Conservation (phyloP, 2,329 filamentous ascomycete genomes). For the Cordyceps tenuipes region DNA sequence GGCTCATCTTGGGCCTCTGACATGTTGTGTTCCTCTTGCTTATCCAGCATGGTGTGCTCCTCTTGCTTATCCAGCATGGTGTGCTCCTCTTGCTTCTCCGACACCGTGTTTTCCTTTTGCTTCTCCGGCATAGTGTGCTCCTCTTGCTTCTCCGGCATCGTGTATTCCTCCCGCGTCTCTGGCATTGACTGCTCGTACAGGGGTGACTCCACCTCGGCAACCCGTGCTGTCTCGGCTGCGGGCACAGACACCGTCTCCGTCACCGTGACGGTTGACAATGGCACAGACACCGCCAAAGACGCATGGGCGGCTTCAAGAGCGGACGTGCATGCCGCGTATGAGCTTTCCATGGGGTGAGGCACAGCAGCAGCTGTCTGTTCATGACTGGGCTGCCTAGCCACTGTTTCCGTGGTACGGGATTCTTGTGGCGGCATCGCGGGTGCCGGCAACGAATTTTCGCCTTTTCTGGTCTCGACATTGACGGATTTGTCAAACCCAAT, state of each 20-base stretch:
- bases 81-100: too few relatives aligned
- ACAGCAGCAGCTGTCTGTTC: neutral
- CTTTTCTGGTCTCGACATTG: neutral
- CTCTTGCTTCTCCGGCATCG: slow-evolving; percentile 14
- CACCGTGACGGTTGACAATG: slow-evolving; percentile 23
- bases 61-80: slow-evolving; percentile 14
- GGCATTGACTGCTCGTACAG: slow-evolving; percentile 7
- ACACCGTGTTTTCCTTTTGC: neutral
- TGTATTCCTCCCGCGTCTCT: slow-evolving; percentile 12
- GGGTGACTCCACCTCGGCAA: neutral
- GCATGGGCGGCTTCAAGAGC: slow-evolving; percentile 16
- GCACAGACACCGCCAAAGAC: neutral
- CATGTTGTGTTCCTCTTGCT: neutral
- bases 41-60: neutral
- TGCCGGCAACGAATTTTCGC: neutral
- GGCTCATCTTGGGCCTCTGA: too few relatives aligned
- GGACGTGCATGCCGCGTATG: slow-evolving; percentile 18
- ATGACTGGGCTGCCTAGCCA: neutral
- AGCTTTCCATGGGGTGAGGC: slow-evolving; percentile 12
- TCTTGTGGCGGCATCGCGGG: neutral
- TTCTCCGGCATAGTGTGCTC: neutral
- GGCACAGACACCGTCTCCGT: slow-evolving; percentile 24
- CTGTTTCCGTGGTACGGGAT: neutral
- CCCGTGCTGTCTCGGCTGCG: neutral
- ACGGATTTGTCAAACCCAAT: slow-evolving; percentile 1